phyloP scores from a whole-genome alignment of 2,329 filamentous ascomycete species.

The Plenodomus tracheiphilus region DNA sequence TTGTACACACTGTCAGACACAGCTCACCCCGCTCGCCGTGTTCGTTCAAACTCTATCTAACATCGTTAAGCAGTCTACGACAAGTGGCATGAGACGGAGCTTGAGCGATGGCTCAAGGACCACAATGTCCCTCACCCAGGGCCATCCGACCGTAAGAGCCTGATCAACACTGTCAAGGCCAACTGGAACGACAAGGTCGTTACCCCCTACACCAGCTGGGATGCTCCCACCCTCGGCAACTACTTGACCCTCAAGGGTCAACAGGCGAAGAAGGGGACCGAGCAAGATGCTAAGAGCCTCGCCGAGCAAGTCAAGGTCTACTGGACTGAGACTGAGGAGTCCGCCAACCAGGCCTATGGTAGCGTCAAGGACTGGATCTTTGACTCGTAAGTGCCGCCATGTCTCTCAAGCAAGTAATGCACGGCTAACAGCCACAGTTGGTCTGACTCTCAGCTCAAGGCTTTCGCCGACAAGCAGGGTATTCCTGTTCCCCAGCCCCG shows the following conservation, averaged over 20 bases:
- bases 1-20: neutral
- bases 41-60: constrained; percentile 19
- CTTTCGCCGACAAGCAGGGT: constrained; percentile 84
- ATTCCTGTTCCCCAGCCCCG: constrained; percentile 88
- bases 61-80: constrained; percentile 73
- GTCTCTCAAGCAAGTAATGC: too few relatives aligned
- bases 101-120: constrained; percentile 95
- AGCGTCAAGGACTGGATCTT: constrained; percentile 89
- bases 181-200: constrained; percentile 84
- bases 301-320: constrained; percentile 68
- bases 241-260: constrained; percentile 74
- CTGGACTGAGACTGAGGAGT: constrained; percentile 81
- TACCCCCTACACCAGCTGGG: constrained; percentile 77
- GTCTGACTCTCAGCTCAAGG: constrained; percentile 90
- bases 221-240: constrained; percentile 65
- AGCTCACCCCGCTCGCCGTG: neutral
- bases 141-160: constrained; percentile 86
- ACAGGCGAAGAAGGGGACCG: constrained; percentile 67
- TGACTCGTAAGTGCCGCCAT: constrained; percentile 62
- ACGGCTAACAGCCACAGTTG: too few relatives aligned
- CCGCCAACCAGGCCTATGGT: constrained; percentile 70
- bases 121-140: constrained; percentile 89
- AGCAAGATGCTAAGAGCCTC: constrained; percentile 70
- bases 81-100: constrained; percentile 97
- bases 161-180: constrained; percentile 85